Evolutionary conservation across 2,329 filamentous ascomycete species (phyloP).

Genomic region (Laburnicola sp.): DNA sequence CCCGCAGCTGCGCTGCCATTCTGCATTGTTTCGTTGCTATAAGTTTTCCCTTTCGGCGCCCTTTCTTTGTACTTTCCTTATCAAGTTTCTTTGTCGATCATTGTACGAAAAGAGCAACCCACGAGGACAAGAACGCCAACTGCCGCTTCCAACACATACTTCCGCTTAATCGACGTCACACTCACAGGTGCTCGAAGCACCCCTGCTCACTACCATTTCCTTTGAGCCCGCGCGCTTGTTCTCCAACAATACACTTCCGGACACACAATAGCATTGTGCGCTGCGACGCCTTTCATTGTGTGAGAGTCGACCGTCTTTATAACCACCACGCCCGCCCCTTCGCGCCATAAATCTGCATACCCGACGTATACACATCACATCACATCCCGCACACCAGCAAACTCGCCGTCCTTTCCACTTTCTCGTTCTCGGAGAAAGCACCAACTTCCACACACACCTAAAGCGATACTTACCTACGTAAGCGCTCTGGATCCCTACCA

Average conservation of each 20-base stretch:
- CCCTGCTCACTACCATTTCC: slow-evolving; percentile 10
- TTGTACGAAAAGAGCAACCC: slow-evolving; percentile 25
- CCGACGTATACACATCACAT: neutral
- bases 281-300: neutral
- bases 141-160: slow-evolving; percentile 17
- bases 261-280: slow-evolving; percentile 6
- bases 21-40: slow-evolving; percentile 14
- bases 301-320: neutral
- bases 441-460: neutral
- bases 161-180: slow-evolving; percentile 26
- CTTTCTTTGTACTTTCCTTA: slow-evolving; percentile 11
- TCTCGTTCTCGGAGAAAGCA: neutral
- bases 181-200: neutral
- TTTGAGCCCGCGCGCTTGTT: slow-evolving; percentile 1
- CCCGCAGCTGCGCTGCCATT: slow-evolving; percentile 15
- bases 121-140: slow-evolving; percentile 19
- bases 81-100: slow-evolving; percentile 29
- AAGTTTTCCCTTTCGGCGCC: slow-evolving; percentile 4
- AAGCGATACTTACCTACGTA: slow-evolving; percentile 5
- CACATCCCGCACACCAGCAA: neutral
- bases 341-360: neutral
- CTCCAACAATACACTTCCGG: neutral
- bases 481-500: neutral
- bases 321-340: neutral
- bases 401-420: neutral